phyloP scores from a whole-genome alignment of 331 rosid species.

The Malus hybrid region DNA sequence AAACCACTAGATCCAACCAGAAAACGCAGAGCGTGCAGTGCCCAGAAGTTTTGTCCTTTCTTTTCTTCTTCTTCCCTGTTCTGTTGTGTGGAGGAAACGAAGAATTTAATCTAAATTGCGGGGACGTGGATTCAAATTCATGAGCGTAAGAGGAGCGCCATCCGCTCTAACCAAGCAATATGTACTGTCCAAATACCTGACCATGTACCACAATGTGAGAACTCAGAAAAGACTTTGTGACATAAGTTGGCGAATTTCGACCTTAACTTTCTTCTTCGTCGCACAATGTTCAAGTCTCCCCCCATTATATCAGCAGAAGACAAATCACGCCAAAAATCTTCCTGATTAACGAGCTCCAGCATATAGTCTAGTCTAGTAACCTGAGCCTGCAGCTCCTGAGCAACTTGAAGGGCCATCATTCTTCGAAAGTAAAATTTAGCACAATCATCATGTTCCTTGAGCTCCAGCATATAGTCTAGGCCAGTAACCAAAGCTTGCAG shows the following conservation, averaged over 20 bases:
- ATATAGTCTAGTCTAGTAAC: neutral
- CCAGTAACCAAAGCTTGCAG: neutral
- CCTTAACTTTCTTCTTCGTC: neutral
- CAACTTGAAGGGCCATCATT: neutral
- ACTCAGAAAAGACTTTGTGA: neutral
- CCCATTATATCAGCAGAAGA: neutral
- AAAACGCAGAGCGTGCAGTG: too few relatives aligned
- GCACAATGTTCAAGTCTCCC: neutral
- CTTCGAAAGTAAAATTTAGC: neutral
- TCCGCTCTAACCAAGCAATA: too few relatives aligned
- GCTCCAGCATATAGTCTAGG: neutral
- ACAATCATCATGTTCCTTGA: neutral
- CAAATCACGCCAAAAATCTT: neutral
- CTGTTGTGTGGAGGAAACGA: too few relatives aligned
- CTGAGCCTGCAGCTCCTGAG: neutral
- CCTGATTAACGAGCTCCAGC: neutral
- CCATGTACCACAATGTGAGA: neutral
- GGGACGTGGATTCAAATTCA: too few relatives aligned
- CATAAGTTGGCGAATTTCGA: neutral
- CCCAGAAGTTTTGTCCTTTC: too few relatives aligned
- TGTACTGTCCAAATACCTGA: neutral
- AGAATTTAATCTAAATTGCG: neutral
- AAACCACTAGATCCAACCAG: too few relatives aligned
- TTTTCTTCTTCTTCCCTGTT: too few relatives aligned
- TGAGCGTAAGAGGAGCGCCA: too few relatives aligned